Percentiles rank a stretch among this genome's conserved stretches.
These are phyloP conservation scores for Amanita polypyramis DNA, from an alignment of 768 basidiomycete species.

Conservation along the genomic window DNA sequence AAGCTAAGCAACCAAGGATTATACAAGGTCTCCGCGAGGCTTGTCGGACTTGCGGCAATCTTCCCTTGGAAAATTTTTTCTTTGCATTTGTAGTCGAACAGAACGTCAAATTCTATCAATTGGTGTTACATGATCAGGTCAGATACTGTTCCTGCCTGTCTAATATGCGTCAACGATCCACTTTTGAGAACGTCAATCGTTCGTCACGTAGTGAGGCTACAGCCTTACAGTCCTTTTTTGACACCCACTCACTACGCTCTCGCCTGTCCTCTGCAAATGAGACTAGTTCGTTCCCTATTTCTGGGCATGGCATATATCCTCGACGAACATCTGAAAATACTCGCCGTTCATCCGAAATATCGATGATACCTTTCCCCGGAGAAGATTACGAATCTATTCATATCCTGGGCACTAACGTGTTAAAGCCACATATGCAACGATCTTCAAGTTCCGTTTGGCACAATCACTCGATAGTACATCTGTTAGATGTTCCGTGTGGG, in stretches of 20 bases:
- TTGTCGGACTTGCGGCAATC: constrained; percentile 66
- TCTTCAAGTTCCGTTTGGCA: constrained; percentile 40
- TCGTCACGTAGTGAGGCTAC: constrained; percentile 58
- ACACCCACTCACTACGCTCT: constrained; percentile 15
- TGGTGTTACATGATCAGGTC: constrained; percentile 43
- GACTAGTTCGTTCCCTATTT: constrained; percentile 60
- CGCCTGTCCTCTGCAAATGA: constrained; percentile 40
- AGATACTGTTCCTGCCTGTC: constrained; percentile 61
- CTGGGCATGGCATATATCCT: constrained; percentile 69
- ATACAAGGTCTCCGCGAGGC: constrained; percentile 39
- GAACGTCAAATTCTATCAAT: constrained; percentile 54
- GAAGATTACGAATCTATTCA: constrained; percentile 28
- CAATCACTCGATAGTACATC: constrained; percentile 41
- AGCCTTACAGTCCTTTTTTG: constrained; percentile 34
- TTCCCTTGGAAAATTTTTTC: constrained; percentile 53
- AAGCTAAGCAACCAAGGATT: constrained; percentile 37
- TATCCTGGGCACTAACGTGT: constrained; percentile 17
- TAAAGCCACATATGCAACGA: constrained; percentile 23
- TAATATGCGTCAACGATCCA: constrained; percentile 32
- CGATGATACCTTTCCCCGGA: constrained; percentile 32
- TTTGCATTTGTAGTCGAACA: constrained; percentile 59
- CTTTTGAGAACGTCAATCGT: constrained; percentile 32
- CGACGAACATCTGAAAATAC: constrained; percentile 52
- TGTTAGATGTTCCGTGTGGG: constrained; percentile 53
- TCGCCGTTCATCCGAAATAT: constrained; percentile 37